Evolutionary conservation across 1,139 yeast genomes (phyloP).

Genomic region (Hemisphaericaspora subhashii): DNA sequence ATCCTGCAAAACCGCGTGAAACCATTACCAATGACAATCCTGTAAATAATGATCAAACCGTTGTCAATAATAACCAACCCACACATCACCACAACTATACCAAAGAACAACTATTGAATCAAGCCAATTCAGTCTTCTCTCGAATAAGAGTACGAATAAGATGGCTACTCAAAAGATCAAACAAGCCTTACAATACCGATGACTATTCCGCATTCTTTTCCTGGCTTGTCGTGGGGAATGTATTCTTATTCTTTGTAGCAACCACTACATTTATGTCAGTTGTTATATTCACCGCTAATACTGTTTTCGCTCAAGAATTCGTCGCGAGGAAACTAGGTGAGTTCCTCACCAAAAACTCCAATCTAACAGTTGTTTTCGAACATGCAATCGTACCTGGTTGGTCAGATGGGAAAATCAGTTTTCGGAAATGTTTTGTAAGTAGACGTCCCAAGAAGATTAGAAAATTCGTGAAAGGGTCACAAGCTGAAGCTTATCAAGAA

Average conservation of each 20-base stretch:
- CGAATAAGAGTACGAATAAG: conserved; percentile 58
- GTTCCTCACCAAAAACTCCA: conserved; percentile 78
- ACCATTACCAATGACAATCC: conserved; percentile 1
- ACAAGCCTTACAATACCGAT: conserved; percentile 78
- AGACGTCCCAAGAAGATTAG: conserved; percentile 65
- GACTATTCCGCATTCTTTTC: conserved; percentile 87
- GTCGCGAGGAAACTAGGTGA: conserved; percentile 83
- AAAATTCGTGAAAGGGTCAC: conserved; percentile 71
- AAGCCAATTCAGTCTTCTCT: conserved; percentile 50
- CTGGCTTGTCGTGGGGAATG: conserved; percentile 88
- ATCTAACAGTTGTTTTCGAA: conserved; percentile 86
- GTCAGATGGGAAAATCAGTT: conserved; percentile 83
- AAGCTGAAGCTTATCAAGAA: conserved; percentile 61
- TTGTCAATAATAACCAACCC: background rate
- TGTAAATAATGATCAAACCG: background rate
- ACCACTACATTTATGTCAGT: conserved; percentile 89
- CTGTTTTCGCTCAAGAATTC: conserved; percentile 87
- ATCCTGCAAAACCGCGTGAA: conserved; percentile 4
- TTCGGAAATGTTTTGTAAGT: conserved; percentile 83
- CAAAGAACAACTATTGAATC: conserved; percentile 54
- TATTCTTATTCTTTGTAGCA: conserved; percentile 71
- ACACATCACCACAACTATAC: conserved; percentile 15
- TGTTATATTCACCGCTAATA: conserved; percentile 74
- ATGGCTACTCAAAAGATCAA: conserved; percentile 62
- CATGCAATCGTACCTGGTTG: conserved; percentile 94